Evolutionary conservation across 2,329 filamentous ascomycete species (phyloP).

Genomic region (Metarhizium rileyi): DNA sequence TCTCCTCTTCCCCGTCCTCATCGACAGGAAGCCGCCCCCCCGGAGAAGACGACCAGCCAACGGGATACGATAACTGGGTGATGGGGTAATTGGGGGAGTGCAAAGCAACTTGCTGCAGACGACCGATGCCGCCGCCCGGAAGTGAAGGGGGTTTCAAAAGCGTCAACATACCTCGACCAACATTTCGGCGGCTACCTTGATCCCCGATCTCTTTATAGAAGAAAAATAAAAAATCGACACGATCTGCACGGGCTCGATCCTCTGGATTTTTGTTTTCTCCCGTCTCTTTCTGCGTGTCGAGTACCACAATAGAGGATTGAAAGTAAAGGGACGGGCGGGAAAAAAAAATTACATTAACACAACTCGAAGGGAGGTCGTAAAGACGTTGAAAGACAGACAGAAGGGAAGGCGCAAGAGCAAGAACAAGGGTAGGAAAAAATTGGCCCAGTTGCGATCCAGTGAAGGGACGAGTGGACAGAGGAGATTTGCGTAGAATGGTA

Average conservation of each 20-base stretch:
- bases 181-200: conserved; percentile 15
- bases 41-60: neutral
- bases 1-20: neutral
- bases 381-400: neutral
- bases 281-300: neutral
- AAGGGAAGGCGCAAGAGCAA: neutral
- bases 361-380: neutral
- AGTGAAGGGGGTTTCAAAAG: neutral
- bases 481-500: conserved; percentile 1
- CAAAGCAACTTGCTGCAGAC: conserved; percentile 2
- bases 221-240: neutral
- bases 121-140: conserved; percentile 4
- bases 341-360: neutral
- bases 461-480: conserved; percentile 2
- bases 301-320: neutral
- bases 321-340: neutral
- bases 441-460: conserved; percentile 2
- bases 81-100: conserved; percentile 1
- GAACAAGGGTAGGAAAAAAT: conserved; percentile 1
- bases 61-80: neutral
- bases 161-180: conserved; percentile 27
- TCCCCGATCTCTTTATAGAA: neutral
- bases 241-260: neutral
- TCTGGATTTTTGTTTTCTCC: neutral
- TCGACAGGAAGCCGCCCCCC: neutral